These are phyloP conservation scores for Psidium guajava DNA, from an alignment of 345 rosid species.

Conservation along the genomic window DNA sequence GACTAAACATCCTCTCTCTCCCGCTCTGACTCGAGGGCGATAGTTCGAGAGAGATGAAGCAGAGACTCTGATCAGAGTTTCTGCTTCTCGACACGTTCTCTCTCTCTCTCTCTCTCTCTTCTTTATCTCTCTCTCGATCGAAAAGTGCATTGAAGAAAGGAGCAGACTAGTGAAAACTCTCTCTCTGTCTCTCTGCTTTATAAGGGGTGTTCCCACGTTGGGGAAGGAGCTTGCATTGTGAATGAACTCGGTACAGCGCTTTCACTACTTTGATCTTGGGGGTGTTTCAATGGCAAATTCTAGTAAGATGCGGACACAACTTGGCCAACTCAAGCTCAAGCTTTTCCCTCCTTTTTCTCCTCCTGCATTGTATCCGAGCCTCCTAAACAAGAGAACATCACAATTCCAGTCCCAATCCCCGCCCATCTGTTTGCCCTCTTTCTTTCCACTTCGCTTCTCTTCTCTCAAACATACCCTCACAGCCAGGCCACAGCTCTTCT, in stretches of 20 bases:
- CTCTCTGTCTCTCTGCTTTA: neutral
- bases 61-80: too few species aligned
- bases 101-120: too few species aligned
- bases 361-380: neutral
- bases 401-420: neutral
- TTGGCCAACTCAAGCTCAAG: neutral
- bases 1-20: neutral
- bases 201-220: conserved; percentile 32
- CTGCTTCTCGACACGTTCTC: too few species aligned
- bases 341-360: neutral
- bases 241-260: neutral
- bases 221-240: conserved; percentile 18
- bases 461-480: neutral
- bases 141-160: too few species aligned
- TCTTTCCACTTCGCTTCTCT: neutral
- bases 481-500: neutral
- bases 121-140: too few species aligned
- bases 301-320: neutral
- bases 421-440: neutral
- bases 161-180: too few species aligned
- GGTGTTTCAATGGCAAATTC: neutral
- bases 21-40: too few species aligned
- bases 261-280: neutral
- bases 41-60: too few species aligned
- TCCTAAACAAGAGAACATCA: neutral